Base-by-base conservation (phyloP, 2,329 filamentous ascomycete genomes). In the Helotiales sp. region DNA sequence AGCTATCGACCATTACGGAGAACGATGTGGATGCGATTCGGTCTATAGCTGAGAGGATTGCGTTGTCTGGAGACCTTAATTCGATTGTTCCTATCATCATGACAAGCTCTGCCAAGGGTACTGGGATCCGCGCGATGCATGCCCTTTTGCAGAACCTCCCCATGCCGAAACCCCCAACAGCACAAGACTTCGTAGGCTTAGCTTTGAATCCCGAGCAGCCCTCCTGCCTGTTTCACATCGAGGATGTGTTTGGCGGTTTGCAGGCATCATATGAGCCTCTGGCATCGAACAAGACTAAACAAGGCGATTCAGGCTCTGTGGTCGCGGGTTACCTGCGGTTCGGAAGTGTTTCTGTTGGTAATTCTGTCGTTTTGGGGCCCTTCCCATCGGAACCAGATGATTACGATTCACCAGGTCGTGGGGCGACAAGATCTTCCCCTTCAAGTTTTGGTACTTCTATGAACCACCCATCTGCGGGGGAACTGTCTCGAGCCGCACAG, bases 261-360 rank as follows among this genome's bases (percentile, higher is more conserved):
- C 83, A 88, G 1, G 81, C 83, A 0, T 84, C 85, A 1, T 86
- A 85, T 61, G 78, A 82, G 4, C 71, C 76, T n/a, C 71, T 73
- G 15, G 72, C 76, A 2, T 69, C 65, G 61, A 66, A 77, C 55
- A 69, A 76, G 57, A 67, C 73, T 27, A 71, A 73, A 5, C 70
- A 77, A 46, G 72, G 75, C 6, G 79, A 82, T 52, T 74, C 77
- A 19, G 87, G 87, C 7, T 81, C 85, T n/a, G 90, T 99, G 13
- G 81, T 97, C 5, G 93, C 91, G 40, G 93, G 93, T 0, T 84
- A 95, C 62, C 78, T 97, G 12, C 86, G 89, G n/a, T 88, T 89
- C 63, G 93, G 93, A 3, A 82, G 79, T 31, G 75, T 98, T 24
- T 85, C 85, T 0, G 83, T 96, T 17, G 92, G 93, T 0, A 89